phyloP scores from a whole-genome alignment of 805 yeast genomes.

The Candida montana region DNA sequence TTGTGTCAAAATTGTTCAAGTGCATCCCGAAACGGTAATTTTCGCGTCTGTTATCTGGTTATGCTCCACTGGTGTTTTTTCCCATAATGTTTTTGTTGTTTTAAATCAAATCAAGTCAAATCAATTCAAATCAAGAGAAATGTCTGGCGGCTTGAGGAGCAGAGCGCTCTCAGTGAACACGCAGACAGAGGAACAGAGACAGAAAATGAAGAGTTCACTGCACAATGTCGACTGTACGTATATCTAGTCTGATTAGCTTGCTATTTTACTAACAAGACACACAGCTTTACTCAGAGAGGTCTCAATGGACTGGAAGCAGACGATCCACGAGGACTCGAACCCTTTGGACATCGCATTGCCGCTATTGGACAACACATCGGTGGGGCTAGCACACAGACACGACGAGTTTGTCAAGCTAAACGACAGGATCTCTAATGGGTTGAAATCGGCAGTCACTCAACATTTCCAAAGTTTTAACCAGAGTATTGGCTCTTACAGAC shows the following conservation, averaged over 20 bases:
- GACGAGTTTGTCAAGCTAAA: conserved; percentile 62
- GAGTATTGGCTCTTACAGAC: conserved; percentile 78
- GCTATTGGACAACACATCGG: conserved; percentile 78
- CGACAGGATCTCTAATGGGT: conserved; percentile 46
- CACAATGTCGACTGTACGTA: conserved; percentile 2
- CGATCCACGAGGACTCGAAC: conserved; percentile 53
- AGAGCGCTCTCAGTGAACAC: neutral
- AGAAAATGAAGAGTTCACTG: neutral
- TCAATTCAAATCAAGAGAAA: neutral
- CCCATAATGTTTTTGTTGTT: too few species aligned
- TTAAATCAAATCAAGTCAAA: neutral
- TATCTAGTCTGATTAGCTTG: neutral
- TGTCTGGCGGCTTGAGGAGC: neutral
- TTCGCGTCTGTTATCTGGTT: neutral
- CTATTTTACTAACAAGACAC: conserved; percentile 1
- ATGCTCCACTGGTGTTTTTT: too few species aligned
- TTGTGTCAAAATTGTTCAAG: too few species aligned
- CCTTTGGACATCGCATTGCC: conserved; percentile 84
- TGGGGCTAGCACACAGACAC: conserved; percentile 77
- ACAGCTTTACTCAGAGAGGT: conserved; percentile 25
- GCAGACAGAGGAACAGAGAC: neutral
- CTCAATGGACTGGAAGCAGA: conserved; percentile 43
- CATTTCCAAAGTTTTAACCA: conserved; percentile 82
- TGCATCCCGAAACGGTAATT: neutral
- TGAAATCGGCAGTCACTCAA: conserved; percentile 70